phyloP scores from a whole-genome alignment of 257 asterid species.

The Paulownia fortunei region DNA sequence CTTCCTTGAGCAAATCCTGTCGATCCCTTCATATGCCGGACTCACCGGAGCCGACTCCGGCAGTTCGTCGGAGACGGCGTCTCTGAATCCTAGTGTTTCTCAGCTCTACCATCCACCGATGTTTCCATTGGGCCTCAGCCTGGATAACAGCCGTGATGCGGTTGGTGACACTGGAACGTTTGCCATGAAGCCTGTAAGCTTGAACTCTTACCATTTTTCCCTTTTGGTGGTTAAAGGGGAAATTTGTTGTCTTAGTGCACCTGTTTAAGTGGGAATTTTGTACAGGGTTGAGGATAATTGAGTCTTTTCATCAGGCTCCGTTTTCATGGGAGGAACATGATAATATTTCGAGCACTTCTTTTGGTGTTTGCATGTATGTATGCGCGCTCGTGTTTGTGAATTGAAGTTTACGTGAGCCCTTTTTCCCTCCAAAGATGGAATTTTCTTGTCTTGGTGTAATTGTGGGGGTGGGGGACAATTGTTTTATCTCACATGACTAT shows the following conservation, averaged over 20 bases:
- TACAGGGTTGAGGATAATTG: neutral
- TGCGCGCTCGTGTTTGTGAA: neutral
- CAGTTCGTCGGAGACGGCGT: conserved; percentile 46
- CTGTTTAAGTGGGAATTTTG: neutral
- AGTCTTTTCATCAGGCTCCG: neutral
- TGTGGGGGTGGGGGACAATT: neutral
- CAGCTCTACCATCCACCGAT: conserved; percentile 49
- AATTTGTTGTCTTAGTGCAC: neutral
- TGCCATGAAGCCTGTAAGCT: conserved; percentile 47
- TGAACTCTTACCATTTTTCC: neutral
- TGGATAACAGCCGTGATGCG: conserved; percentile 61
- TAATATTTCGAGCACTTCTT: neutral
- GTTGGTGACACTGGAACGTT: conserved; percentile 43
- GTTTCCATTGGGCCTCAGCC: conserved; percentile 61
- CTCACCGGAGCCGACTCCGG: conserved; percentile 51
- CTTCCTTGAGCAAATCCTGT: conserved; percentile 68
- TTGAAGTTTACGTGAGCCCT: neutral
- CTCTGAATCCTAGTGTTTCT: conserved; percentile 44
- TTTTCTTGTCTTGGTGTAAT: neutral
- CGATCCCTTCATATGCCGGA: conserved; percentile 61
- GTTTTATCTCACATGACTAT: neutral
- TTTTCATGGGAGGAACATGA: neutral
- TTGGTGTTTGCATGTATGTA: neutral
- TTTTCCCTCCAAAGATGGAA: neutral
- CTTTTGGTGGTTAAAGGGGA: neutral